Evolutionary conservation across 345 rosid genomes (phyloP).

Genomic region (Rhodamnia argentea): DNA sequence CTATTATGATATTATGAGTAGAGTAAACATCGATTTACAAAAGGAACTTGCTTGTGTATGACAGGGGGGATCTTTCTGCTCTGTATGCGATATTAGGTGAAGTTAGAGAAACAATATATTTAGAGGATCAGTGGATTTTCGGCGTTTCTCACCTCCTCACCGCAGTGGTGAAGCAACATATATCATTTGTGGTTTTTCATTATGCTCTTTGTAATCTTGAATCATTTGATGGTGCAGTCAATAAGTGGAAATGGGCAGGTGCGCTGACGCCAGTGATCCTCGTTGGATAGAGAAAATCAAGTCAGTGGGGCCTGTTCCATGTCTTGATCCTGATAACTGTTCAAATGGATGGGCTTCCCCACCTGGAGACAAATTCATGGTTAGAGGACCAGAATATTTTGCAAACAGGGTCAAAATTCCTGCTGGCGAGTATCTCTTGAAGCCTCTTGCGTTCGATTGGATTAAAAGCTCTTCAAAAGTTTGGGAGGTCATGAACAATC

Average conservation of each 20-base stretch:
- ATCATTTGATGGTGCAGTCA: background rate
- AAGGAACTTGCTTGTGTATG: background rate
- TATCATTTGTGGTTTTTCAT: background rate
- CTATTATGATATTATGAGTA: background rate
- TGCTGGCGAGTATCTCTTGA: constrained; percentile 60
- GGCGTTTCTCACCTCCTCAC: background rate
- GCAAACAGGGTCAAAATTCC: constrained; percentile 65
- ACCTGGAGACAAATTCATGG: constrained; percentile 60
- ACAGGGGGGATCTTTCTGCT: background rate
- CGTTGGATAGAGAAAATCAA: constrained; percentile 67
- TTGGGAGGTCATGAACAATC: constrained; percentile 43
- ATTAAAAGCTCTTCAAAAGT: constrained; percentile 57
- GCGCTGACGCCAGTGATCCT: constrained; percentile 23
- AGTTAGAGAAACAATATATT: background rate
- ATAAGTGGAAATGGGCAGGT: constrained; percentile 28
- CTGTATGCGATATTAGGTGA: background rate
- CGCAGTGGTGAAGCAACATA: background rate
- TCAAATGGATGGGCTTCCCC: constrained; percentile 86
- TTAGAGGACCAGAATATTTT: constrained; percentile 81
- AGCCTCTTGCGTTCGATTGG: constrained; percentile 92
- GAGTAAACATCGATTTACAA: background rate
- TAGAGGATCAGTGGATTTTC: background rate
- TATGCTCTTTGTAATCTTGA: background rate
- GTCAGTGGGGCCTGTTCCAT: constrained; percentile 73
- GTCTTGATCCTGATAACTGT: constrained; percentile 54